A percentile compares a stretch with the other conserved stretches of the same genome.
Conservation (phyloP, 2,329 filamentous ascomycete genomes). For the Aspergillus pseudoterreus region DNA sequence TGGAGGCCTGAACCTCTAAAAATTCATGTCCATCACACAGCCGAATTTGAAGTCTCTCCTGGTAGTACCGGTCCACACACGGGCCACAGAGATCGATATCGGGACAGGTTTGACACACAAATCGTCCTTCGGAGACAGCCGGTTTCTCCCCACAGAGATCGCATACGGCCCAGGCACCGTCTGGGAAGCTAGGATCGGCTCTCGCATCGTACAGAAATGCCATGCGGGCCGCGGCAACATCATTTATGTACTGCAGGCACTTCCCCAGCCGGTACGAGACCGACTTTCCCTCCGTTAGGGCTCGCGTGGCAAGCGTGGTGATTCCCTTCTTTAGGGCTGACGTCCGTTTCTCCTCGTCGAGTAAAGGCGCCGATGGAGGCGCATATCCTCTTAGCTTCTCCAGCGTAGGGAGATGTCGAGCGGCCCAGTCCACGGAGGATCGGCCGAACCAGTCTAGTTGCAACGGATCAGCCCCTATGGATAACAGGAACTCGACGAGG, state of each 20-base stretch:
- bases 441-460: slow-evolving; percentile 3
- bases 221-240: neutral
- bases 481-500: neutral
- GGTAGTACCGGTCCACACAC: neutral
- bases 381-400: neutral
- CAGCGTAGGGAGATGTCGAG: neutral
- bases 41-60: neutral
- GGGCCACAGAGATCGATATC: neutral
- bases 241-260: neutral
- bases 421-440: neutral
- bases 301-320: neutral
- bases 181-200: neutral
- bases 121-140: neutral
- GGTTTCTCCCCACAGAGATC: neutral
- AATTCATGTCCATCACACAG: slow-evolving; percentile 1
- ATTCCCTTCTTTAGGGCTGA: neutral
- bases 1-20: neutral
- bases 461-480: neutral
- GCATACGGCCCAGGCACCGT: neutral
- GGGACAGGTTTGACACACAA: slow-evolving; percentile 1
- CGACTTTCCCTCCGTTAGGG: neutral
- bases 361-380: neutral
- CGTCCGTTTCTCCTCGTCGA: neutral
- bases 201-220: neutral
- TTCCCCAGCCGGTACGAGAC: neutral